Evolutionary conservation across 1,284 basidiomycete genomes (phyloP).

Genomic region (Agaricales sp.): DNA sequence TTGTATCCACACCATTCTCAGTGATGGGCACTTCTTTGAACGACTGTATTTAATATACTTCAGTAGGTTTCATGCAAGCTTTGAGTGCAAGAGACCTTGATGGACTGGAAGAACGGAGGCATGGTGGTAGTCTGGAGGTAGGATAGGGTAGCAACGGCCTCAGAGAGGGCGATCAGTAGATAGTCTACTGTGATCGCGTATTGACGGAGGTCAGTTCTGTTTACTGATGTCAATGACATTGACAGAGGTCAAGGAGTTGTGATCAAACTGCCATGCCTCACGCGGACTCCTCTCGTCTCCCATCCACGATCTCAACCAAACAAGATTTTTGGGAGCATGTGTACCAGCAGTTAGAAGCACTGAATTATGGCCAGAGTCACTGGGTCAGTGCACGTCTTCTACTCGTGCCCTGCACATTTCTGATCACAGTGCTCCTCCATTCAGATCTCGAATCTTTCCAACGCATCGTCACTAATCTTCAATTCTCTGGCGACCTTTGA

Average conservation of each 20-base stretch:
- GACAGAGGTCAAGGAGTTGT: no score
- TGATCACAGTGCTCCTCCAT: conserved; percentile 4
- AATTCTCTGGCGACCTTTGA: conserved; percentile 62
- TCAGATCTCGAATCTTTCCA: conserved; percentile 80
- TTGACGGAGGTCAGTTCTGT: no score
- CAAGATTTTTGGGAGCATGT: conserved; percentile 72
- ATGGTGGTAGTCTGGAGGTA: conserved; percentile 27
- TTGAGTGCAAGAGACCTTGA: no score
- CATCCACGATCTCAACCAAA: conserved; percentile 56
- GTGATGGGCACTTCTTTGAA: conserved; percentile 87
- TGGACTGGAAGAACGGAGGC: conserved; percentile 81
- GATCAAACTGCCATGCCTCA: no score
- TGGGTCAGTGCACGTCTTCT: conserved; percentile 48
- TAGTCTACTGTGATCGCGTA: background rate
- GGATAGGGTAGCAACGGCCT: background rate
- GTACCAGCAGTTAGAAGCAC: conserved; percentile 43
- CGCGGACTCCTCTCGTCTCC: conserved; percentile 71
- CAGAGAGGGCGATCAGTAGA: background rate
- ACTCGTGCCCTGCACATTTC: background rate
- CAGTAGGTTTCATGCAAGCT: conserved; percentile 15
- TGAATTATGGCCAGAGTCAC: conserved; percentile 60
- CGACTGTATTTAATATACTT: conserved; percentile 43
- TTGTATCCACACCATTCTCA: conserved; percentile 82
- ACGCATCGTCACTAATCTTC: conserved; percentile 72
- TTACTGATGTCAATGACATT: no score